Evolutionary conservation across 257 asterid genomes (phyloP), one percentile per base, ranked within the genome.

Genomic region (Hygrophila difformis): DNA sequence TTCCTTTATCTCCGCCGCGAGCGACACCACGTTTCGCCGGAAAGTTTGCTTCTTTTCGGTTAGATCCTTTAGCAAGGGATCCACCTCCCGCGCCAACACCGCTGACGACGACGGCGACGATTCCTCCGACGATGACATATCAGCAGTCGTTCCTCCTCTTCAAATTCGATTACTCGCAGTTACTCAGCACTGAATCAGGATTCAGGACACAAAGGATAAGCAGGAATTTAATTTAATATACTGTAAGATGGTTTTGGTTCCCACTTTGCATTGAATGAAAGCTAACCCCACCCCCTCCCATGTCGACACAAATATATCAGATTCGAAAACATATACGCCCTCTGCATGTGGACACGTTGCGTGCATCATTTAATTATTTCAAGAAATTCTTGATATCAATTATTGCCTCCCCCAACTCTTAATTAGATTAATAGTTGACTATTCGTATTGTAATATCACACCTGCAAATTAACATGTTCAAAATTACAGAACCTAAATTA

Each of bases 1-100:
- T 23, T 84, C 94, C 76, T 81, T 88, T 11, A 88, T 86, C 87
- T 88, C 97, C 64, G 89, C 76, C 71, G 97, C 97, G 20, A 88
- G 72, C 21, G 84, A 81, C 55, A 84, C 95, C 61, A 88, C 97
- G 93, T 71, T 79, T 55, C 93, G 82, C 65, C 95, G 84, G 76
- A 88, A 84, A 41, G 60, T 88, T 71, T 78, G 95, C 66, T 88
- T 88, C 71, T 78, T 78, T 73, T 84, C 97, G 5, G 60, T 79
- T 69, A 88, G 94, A 81, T 88, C 97, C 77, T 53, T 78, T 19
- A 81, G 62, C 74, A 84, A 51, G 62, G 97, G 97, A 88, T 88
- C 97, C 60, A 84, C 76, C 18, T 60, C 67, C 56, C 63, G 31
- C 65, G 57, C 49, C 57, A 51, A 39, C 31, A 61, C 2, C 42